A percentile compares a stretch with the other conserved stretches of the same genome.
phyloP scores from a whole-genome alignment of 208 protist genomes.

The Trypanosoma boissoni region DNA sequence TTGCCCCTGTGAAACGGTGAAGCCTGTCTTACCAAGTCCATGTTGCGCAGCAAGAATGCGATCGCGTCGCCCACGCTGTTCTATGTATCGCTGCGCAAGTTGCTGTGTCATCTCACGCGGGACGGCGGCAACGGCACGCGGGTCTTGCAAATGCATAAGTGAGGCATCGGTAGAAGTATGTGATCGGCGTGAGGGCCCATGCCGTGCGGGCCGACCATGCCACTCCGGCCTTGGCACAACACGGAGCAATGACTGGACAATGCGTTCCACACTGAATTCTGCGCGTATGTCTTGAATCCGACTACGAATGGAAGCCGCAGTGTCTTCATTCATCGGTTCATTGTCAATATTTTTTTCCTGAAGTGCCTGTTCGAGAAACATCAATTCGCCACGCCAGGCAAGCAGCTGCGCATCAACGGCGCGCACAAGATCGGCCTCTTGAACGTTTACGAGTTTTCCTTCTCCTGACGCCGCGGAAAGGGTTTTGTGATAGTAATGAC shows the following conservation, averaged over 20 bases:
- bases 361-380: slow-evolving; percentile 10
- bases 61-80: slow-evolving; percentile 56
- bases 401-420: slow-evolving; percentile 18
- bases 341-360: neutral
- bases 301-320: slow-evolving; percentile 6
- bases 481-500: slow-evolving; percentile 44
- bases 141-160: slow-evolving; percentile 24
- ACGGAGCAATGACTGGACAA: slow-evolving; percentile 10
- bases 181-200: neutral
- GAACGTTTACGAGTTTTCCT: slow-evolving; percentile 39
- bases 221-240: neutral
- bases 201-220: slow-evolving; percentile 7
- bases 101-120: slow-evolving; percentile 43
- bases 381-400: slow-evolving; percentile 9
- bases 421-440: slow-evolving; percentile 50
- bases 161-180: slow-evolving; percentile 21
- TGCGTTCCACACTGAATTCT: slow-evolving; percentile 12
- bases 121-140: slow-evolving; percentile 17
- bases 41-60: slow-evolving; percentile 34
- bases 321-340: neutral
- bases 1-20: slow-evolving; percentile 29
- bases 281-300: slow-evolving; percentile 3
- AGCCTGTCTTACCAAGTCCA: slow-evolving; percentile 65
- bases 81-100: slow-evolving; percentile 34
- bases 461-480: slow-evolving; percentile 31